These are phyloP conservation scores for Hirschfeldia incana DNA, from an alignment of 345 rosid genomes.

Conservation along the genomic window DNA sequence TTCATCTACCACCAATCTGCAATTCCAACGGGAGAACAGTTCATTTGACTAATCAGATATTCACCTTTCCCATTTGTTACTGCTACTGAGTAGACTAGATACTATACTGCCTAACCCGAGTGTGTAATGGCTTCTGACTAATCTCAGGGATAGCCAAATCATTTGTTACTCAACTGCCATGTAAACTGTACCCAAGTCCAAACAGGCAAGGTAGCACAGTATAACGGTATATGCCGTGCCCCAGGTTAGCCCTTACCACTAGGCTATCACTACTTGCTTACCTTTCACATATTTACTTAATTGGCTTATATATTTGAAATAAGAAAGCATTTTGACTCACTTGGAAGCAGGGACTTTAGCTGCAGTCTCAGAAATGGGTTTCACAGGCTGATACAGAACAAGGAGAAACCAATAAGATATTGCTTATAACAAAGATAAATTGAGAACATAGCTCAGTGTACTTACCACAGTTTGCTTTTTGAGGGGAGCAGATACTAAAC, in stretches of 20 bases:
- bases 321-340: conserved; percentile 45
- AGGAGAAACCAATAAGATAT: neutral
- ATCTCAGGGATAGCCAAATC: too few relatives aligned
- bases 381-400: conserved; percentile 45
- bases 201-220: too few relatives aligned
- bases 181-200: too few relatives aligned
- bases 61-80: too few relatives aligned
- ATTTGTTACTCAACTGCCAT: too few relatives aligned
- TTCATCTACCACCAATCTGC: conserved; percentile 36
- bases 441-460: neutral
- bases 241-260: too few relatives aligned
- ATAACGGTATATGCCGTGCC: too few relatives aligned
- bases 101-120: too few relatives aligned
- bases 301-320: neutral
- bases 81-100: too few relatives aligned
- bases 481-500: conserved; percentile 43
- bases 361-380: conserved; percentile 43
- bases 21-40: neutral
- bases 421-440: neutral
- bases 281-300: conserved; percentile 1
- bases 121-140: too few relatives aligned
- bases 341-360: conserved; percentile 42
- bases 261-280: too few relatives aligned
- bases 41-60: too few relatives aligned
- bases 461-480: conserved; percentile 47